Conservation (phyloP, 73 alveolate genomes). For the Paraurostyla sp. region DNA sequence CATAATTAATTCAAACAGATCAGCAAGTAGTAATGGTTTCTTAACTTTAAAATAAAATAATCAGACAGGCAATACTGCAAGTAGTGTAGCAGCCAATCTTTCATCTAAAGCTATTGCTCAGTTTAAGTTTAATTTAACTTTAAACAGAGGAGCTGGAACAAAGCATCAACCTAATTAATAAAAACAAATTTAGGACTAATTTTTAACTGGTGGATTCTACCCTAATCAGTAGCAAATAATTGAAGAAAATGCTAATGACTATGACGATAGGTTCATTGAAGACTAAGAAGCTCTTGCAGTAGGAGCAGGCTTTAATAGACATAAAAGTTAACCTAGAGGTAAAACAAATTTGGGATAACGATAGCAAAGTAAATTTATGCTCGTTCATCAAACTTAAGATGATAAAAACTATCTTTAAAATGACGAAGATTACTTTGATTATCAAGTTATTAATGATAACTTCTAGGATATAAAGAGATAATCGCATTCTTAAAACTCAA, state of each 20-base stretch:
- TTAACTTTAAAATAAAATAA: background rate
- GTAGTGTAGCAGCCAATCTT: no score
- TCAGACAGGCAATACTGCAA: slow-evolving; percentile 9
- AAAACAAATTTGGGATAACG: background rate
- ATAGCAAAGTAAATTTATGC: slow-evolving; percentile 18
- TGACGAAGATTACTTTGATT: background rate
- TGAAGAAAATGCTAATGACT: background rate
- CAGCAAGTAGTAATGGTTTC: slow-evolving; percentile 27
- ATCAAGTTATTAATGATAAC: background rate
- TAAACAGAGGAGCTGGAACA: background rate
- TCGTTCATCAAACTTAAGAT: background rate
- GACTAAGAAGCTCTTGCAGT: slow-evolving; percentile 16
- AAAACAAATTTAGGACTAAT: background rate
- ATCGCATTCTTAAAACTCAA: background rate
- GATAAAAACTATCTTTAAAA: background rate
- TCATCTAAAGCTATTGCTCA: slow-evolving; percentile 25
- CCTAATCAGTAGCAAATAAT: background rate
- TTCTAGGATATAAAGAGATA: background rate
- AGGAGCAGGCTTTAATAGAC: slow-evolving; percentile 14
- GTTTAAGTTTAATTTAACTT: slow-evolving; percentile 9
- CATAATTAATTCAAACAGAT: slow-evolving; percentile 6
- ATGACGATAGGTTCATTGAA: background rate
- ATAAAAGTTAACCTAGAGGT: slow-evolving; percentile 29
- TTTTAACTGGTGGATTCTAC: slow-evolving; percentile 9
- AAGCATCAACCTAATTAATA: slow-evolving; percentile 22